Base-by-base conservation (phyloP, 352 stramenopile species). In the Phytophthora syringae region DNA sequence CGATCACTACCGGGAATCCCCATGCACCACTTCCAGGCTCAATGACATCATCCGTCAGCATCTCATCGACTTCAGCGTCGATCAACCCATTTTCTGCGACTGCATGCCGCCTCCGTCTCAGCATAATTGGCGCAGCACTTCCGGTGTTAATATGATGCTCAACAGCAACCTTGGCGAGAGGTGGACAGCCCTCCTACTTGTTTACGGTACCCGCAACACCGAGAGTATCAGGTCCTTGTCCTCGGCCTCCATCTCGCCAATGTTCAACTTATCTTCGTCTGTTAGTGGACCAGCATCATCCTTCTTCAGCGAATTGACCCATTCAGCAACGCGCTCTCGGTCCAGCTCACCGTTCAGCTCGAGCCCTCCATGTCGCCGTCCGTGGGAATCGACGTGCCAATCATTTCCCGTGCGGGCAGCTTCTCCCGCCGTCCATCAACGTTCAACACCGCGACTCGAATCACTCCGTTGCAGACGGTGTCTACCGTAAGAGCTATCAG, bases 121-220 rank as follows among this genome's bases (percentile, higher is more conserved):
- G 42, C 34, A 52, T 42, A 7, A 74, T 73, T 5, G 64, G 69
- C 16, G 48, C 50, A 0, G 53, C 32, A 3, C 52, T 15, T 6
- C 55, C 53, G 0, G 64, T 77, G 6, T 64, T 36, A 39, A 77
- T 77, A 54, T 67, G 43, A 18, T 68, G 67, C 5, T 52, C 37
- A 10, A 59, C 52, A 2, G 6, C 20, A 4, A 43, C 15, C 27
- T 51, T 51, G 2, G 39, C 25, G 28, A 42, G 16, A 10, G 39
- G 52, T 5, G 52, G 52, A 20, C 52, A 60, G 5, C 52, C 52
- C 13, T 12, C 32, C 12, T 39, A n/a, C 12, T 39, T 39, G 12
- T 39, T 20, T 15, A 60, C 39, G 2, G 37, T 50, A 13, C 13
- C 39, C 52, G 7, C 5, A 60, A 20, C 18, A 51, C 10, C 0